These are phyloP conservation scores for Talaromyces wortmannii DNA, from an alignment of 495 filamentous ascomycete genomes.

Conservation along the genomic window DNA sequence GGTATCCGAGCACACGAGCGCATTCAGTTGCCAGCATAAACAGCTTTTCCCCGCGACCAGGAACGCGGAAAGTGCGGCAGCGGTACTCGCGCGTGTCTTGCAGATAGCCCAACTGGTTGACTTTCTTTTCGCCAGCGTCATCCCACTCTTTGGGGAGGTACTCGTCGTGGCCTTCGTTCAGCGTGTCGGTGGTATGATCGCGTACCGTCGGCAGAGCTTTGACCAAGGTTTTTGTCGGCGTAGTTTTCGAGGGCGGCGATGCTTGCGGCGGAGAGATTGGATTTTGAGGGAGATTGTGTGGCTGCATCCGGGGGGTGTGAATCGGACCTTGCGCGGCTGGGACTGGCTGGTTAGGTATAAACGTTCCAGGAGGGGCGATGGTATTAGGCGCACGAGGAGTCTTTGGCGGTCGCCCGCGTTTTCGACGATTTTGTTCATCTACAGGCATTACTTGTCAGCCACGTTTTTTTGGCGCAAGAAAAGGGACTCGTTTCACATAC, in stretches of 20 bases:
- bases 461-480: neutral
- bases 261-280: slow-evolving; percentile 56
- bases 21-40: slow-evolving; percentile 99
- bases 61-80: slow-evolving; percentile 89
- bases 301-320: slow-evolving; percentile 76
- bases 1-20: slow-evolving; percentile 86
- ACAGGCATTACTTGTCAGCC: neutral
- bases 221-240: slow-evolving; percentile 82
- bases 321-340: slow-evolving; percentile 43
- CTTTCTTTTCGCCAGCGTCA: slow-evolving; percentile 88
- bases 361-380: neutral
- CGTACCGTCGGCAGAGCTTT: slow-evolving; percentile 94
- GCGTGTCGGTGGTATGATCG: slow-evolving; percentile 96
- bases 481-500: slow-evolving; percentile 50
- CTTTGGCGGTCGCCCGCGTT: slow-evolving; percentile 82
- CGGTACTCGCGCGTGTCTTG: slow-evolving; percentile 81
- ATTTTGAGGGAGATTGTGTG: slow-evolving; percentile 51
- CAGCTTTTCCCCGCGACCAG: slow-evolving; percentile 81
- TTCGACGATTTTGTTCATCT: slow-evolving; percentile 74
- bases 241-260: slow-evolving; percentile 74
- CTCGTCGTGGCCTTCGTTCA: slow-evolving; percentile 88
- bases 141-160: slow-evolving; percentile 93
- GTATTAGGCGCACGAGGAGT: slow-evolving; percentile 43
- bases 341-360: slow-evolving; percentile 40
- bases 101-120: slow-evolving; percentile 71